A percentile compares a stretch with the other conserved stretches of the same genome.
phyloP scores from a whole-genome alignment of 1,139 yeast genomes.

The Debaryomyces singareniensis region DNA sequence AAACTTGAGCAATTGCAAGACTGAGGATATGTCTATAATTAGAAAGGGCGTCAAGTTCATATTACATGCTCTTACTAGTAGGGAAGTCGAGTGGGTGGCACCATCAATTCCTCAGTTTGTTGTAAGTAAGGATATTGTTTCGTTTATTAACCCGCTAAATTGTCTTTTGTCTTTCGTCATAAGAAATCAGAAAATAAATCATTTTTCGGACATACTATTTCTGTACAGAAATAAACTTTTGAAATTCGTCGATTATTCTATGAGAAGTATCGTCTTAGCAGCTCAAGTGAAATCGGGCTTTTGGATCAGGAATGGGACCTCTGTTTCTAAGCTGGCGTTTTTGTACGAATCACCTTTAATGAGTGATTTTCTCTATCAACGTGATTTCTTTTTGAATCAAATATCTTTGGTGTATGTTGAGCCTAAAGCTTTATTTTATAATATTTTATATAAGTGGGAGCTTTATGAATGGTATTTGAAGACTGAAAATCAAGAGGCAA shows the following conservation, averaged over 20 bases:
- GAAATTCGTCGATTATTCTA: conserved; percentile 47
- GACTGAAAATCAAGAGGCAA: conserved; percentile 24
- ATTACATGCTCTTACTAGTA: conserved; percentile 18
- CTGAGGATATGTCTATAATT: conserved; percentile 13
- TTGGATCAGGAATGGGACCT: conserved; percentile 84
- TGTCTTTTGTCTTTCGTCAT: conserved; percentile 43
- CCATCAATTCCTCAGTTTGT: conserved; percentile 26
- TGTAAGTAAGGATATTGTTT: conserved; percentile 44
- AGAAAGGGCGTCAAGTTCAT: conserved; percentile 16
- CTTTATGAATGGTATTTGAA: conserved; percentile 47
- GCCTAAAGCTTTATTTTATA: conserved; percentile 35
- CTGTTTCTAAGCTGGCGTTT: conserved; percentile 43
- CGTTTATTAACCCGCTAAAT: conserved; percentile 57
- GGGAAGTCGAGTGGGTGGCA: conserved; percentile 9
- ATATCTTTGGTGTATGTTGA: conserved; percentile 41
- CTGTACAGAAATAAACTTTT: conserved; percentile 22
- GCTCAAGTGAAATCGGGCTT: conserved; percentile 74
- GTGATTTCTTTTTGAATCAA: conserved; percentile 57
- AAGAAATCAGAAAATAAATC: conserved; percentile 22
- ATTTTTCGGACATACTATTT: conserved; percentile 12
- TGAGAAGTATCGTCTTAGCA: conserved; percentile 58
- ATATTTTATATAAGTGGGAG: conserved; percentile 59
- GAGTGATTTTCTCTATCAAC: conserved; percentile 28
- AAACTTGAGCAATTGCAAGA: conserved; percentile 31
- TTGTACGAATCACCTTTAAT: conserved; percentile 27